Percentiles rank a stretch among this genome's conserved stretches.
These are phyloP conservation scores for Austroboletus eburneus DNA, from an alignment of 768 basidiomycete species.

Conservation along the genomic window DNA sequence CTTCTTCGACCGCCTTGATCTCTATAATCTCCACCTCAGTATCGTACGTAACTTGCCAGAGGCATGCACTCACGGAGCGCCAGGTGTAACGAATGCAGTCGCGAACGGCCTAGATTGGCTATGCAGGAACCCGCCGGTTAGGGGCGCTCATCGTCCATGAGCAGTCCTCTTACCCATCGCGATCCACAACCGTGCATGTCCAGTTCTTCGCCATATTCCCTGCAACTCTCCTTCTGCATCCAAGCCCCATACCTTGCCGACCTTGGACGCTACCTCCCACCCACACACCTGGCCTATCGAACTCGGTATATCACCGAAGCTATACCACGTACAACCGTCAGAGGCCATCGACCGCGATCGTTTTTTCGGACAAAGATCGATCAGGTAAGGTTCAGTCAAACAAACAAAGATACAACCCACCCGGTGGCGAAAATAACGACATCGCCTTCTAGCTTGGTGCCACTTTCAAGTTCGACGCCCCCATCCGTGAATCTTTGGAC, in stretches of 20 bases:
- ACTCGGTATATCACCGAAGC: slow-evolving; percentile 42
- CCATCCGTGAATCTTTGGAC: slow-evolving; percentile 25
- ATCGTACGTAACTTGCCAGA: not conserved
- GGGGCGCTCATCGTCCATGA: not conserved
- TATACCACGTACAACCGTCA: slow-evolving; percentile 15
- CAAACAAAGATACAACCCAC: slow-evolving; percentile 12
- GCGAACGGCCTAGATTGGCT: slow-evolving; percentile 22
- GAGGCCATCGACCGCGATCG: not conserved
- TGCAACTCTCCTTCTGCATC: slow-evolving; percentile 61
- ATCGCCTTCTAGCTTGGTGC: slow-evolving; percentile 25
- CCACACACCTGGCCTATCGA: slow-evolving; percentile 44
- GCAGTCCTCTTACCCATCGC: slow-evolving; percentile 17
- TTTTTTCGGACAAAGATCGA: not conserved
- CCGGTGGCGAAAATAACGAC: slow-evolving; percentile 33
- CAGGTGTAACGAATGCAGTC: slow-evolving; percentile 28
- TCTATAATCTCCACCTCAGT: slow-evolving; percentile 16
- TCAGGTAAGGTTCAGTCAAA: not conserved
- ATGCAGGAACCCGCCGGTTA: not conserved
- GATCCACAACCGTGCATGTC: slow-evolving; percentile 35
- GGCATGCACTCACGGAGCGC: slow-evolving; percentile 23
- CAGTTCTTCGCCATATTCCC: slow-evolving; percentile 34
- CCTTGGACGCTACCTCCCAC: slow-evolving; percentile 38
- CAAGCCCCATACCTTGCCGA: slow-evolving; percentile 61
- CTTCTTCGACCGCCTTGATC: slow-evolving; percentile 29
- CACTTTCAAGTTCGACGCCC: slow-evolving; percentile 29